A percentile compares a stretch with the other conserved stretches of the same genome.
Conservation (phyloP, 2,329 filamentous ascomycete species). For the Alternaria solani region DNA sequence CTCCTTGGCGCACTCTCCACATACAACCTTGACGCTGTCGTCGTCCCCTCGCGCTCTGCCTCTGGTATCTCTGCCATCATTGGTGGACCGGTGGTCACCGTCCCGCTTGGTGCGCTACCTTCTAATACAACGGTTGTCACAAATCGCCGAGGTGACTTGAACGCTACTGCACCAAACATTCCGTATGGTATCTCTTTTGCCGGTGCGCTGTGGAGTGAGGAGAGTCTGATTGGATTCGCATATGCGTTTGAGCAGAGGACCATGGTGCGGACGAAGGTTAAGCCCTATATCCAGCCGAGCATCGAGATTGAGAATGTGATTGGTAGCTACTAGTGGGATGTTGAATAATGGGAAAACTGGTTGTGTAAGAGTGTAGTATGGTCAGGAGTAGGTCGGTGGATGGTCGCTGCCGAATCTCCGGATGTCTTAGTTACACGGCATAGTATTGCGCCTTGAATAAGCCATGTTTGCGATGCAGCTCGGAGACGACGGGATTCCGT, state of each 20-base stretch:
- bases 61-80: conserved; percentile 62
- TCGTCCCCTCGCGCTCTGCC: conserved; percentile 64
- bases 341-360: neutral
- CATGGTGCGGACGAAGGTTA: conserved; percentile 56
- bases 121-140: conserved; percentile 56
- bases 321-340: conserved; percentile 7
- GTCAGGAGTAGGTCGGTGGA: neutral
- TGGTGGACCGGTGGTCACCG: conserved; percentile 68
- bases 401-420: neutral
- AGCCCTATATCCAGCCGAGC: conserved; percentile 59
- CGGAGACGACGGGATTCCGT: neutral
- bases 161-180: conserved; percentile 62
- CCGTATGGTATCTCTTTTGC: conserved; percentile 71
- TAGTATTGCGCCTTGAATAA: neutral
- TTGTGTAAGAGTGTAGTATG: neutral
- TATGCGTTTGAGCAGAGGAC: conserved; percentile 74
- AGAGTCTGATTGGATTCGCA: conserved; percentile 68
- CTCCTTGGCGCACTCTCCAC: conserved; percentile 67
- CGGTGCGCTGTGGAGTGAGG: conserved; percentile 68
- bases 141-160: conserved; percentile 61
- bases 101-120: conserved; percentile 68
- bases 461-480: too few species aligned
- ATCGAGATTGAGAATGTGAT: conserved; percentile 59
- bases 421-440: neutral
- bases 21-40: conserved; percentile 67